Evolutionary conservation across 2,329 filamentous ascomycete genomes (phyloP).

Genomic region (Cercospora sp.): DNA sequence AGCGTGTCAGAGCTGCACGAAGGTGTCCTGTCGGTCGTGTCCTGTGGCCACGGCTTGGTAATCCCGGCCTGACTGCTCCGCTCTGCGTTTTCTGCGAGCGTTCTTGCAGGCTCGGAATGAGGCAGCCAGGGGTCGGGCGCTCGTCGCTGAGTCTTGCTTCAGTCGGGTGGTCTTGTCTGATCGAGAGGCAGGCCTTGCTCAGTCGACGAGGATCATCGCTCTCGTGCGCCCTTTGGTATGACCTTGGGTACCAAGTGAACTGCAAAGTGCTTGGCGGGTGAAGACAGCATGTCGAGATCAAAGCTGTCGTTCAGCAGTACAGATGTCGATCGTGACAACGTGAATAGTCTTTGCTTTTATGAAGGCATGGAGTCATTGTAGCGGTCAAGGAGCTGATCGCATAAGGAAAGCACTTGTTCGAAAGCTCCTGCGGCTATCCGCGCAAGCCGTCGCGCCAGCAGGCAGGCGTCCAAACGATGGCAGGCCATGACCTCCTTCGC

Average conservation of each 20-base stretch:
- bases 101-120: neutral
- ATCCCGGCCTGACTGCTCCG: neutral
- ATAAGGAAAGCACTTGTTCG: constrained; percentile 4
- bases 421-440: constrained; percentile 15
- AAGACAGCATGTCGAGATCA: neutral
- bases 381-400: neutral
- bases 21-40: neutral
- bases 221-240: neutral
- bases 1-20: neutral
- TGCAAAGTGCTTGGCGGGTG: neutral
- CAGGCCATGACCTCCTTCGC: constrained; percentile 2
- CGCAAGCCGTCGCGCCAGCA: neutral
- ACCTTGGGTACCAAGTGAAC: neutral
- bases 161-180: neutral
- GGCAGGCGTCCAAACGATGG: constrained; percentile 4
- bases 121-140: neutral
- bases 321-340: neutral
- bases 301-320: neutral
- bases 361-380: neutral
- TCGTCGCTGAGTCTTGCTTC: neutral
- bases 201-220: neutral
- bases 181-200: neutral
- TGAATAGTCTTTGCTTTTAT: neutral
- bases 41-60: neutral
- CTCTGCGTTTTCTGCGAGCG: neutral